Base-by-base conservation (phyloP, 768 basidiomycete species). In the Lactarius indigo region DNA sequence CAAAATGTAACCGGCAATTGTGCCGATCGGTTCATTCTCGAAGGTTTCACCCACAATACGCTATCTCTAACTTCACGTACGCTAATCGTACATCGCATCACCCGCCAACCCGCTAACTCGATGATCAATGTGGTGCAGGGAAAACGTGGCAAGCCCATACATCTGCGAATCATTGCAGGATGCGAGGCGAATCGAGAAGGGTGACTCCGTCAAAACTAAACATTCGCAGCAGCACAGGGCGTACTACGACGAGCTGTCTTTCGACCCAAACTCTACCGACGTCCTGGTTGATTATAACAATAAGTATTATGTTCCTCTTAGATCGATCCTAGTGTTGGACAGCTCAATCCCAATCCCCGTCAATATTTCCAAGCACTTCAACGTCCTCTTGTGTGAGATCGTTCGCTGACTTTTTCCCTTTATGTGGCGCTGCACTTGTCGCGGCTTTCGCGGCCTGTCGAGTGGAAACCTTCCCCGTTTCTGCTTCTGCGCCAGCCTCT, bases 361-460 rank as follows among this genome's bases (percentile, higher is more conserved):
- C 75, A 23, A 76, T 70, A 44, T 68, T 68, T 5, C 75, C 76
- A 8, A 77, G 37, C 20, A 77, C 70, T 64, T 77, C 76, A 33
- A 73, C 75, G 9, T 65, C 75, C 17, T 70, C 64, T 30, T 71
- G 73, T 28, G 66, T 64, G n/a, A 28, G 37, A n/a, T 52, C 60
- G 39, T 63, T 70, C 33, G 63, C 33, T 9, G 62, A 44, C 44
- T 65, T 69, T 50, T 64, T 70, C 35, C 39, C 33, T 39, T 64
- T 68, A 41, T 68, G 65, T 37, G 59, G 41, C 17, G 57, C 20
- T 37, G 41, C 13, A 31, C 35, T 54, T 28, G 52, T 33, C 2
- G 56, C 30, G 9, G 54, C 59, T 68, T 68, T 68, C 30, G 33
- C 30, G 18, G 59, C 59, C 28, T 65, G 55, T 35, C 64, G 68